Conservation (phyloP, 2,329 filamentous ascomycete species). For the Phialophora expanda region DNA sequence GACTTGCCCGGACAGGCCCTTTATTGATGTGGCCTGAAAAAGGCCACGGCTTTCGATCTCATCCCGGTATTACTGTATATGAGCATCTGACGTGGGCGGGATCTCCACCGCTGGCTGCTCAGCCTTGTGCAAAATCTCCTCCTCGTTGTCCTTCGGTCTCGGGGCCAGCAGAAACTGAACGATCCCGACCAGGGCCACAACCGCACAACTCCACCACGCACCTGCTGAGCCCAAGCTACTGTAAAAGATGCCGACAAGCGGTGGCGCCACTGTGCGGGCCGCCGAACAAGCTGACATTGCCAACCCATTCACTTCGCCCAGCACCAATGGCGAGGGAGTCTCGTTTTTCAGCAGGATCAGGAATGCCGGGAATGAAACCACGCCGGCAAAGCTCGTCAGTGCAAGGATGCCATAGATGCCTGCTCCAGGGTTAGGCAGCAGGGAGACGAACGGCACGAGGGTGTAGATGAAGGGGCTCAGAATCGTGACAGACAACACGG, state of each 20-base stretch:
- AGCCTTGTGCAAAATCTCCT: conserved; percentile 21
- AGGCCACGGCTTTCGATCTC: not conserved
- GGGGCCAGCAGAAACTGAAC: conserved; percentile 64
- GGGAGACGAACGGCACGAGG: conserved; percentile 63
- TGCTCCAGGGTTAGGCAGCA: conserved; percentile 59
- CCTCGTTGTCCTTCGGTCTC: conserved; percentile 29
- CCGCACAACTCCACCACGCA: conserved; percentile 67
- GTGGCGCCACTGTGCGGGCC: conserved; percentile 70
- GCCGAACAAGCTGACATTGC: conserved; percentile 69
- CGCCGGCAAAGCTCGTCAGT: conserved; percentile 65
- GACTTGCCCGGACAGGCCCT: not conserved
- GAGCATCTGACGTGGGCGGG: conserved; percentile 17
- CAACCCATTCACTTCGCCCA: conserved; percentile 70
- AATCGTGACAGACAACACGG: conserved; percentile 64
- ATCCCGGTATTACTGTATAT: not conserved
- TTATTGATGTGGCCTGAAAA: not conserved
- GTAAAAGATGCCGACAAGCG: conserved; percentile 68
- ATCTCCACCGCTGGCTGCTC: conserved; percentile 10
- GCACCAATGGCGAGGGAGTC: conserved; percentile 60
- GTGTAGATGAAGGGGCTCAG: conserved; percentile 68
- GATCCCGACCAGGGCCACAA: conserved; percentile 63
- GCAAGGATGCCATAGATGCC: conserved; percentile 64
- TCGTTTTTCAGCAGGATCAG: conserved; percentile 72
- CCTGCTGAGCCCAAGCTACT: conserved; percentile 64
- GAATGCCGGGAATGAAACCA: conserved; percentile 69